Conservation (phyloP, 179 eudicot genomes). For the Silene coronaria region DNA sequence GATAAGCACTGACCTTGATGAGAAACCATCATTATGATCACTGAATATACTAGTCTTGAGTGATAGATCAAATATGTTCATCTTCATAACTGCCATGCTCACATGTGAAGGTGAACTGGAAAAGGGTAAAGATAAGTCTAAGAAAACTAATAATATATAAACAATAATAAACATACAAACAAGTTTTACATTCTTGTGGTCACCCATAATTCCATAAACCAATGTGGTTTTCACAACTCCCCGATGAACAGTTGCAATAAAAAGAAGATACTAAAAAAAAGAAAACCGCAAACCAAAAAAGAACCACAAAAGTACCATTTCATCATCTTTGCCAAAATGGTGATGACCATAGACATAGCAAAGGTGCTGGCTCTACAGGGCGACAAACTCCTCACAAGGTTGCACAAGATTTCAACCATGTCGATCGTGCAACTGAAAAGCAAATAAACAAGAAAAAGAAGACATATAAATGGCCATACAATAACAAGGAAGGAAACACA, state of each 20-base stretch:
- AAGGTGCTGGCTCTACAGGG: conserved; percentile 44
- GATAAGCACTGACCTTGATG: conserved; percentile 56
- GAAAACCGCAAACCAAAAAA: background rate
- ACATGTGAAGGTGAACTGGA: conserved; percentile 81
- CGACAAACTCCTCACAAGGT: conserved; percentile 55
- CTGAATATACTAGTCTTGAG: conserved; percentile 46
- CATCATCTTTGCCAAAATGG: conserved; percentile 72
- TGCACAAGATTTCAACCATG: conserved; percentile 72
- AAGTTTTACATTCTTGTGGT: conserved; percentile 1
- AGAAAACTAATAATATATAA: background rate
- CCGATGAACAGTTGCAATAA: background rate
- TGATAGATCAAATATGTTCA: conserved; percentile 74
- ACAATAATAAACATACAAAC: conserved; percentile 3
- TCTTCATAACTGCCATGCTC: conserved; percentile 45
- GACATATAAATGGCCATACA: background rate
- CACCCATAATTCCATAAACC: conserved; percentile 8
- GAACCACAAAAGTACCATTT: conserved; percentile 43
- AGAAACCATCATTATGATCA: conserved; percentile 33
- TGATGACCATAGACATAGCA: conserved; percentile 72
- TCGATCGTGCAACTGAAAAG: conserved; percentile 49
- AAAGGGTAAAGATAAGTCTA: conserved; percentile 11
- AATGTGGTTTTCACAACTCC: background rate
- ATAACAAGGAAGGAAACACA: background rate
- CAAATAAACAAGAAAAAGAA: background rate
- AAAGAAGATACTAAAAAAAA: background rate